Conservation (phyloP, 495 filamentous ascomycete species). For the Lasiosphaeria ovina region DNA sequence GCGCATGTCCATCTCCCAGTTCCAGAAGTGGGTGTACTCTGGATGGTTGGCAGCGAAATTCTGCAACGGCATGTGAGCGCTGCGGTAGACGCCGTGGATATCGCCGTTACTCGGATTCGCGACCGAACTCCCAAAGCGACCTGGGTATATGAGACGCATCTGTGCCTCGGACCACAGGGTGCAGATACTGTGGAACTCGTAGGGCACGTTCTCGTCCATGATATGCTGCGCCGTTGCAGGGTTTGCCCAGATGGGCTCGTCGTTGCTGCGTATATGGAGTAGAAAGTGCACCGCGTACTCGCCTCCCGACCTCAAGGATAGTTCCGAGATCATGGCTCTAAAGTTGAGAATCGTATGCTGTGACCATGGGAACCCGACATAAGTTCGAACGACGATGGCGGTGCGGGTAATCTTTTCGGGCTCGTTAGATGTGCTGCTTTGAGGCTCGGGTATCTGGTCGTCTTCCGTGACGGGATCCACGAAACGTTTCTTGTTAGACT, state of each 20-base stretch:
- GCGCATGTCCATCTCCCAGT: slow-evolving; percentile 96
- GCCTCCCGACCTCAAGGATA: slow-evolving; percentile 68
- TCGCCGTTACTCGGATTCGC: slow-evolving; percentile 59
- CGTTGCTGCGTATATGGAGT: slow-evolving; percentile 69
- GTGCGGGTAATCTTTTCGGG: slow-evolving; percentile 54
- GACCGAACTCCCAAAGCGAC: slow-evolving; percentile 63
- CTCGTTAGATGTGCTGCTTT: slow-evolving; percentile 14
- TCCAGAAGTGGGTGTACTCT: slow-evolving; percentile 94
- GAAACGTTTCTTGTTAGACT: slow-evolving; percentile 68
- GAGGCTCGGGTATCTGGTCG: neutral
- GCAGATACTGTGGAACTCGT: slow-evolving; percentile 83
- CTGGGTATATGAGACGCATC: slow-evolving; percentile 84
- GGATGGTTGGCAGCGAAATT: slow-evolving; percentile 87
- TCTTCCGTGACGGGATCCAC: slow-evolving; percentile 27
- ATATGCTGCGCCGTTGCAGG: slow-evolving; percentile 50
- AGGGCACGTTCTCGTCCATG: slow-evolving; percentile 72
- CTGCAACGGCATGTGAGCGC: slow-evolving; percentile 85
- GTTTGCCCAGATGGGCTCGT: slow-evolving; percentile 63
- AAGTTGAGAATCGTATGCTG: slow-evolving; percentile 68
- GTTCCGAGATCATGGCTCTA: slow-evolving; percentile 75
- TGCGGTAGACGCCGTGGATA: slow-evolving; percentile 87
- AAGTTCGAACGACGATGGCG: slow-evolving; percentile 70
- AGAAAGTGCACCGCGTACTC: slow-evolving; percentile 82
- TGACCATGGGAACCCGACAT: slow-evolving; percentile 68
- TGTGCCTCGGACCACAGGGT: slow-evolving; percentile 92